Conservation (phyloP, 805 yeast genomes). For the baker's yeast (Saccharomyces cerevisiae) region DNA sequence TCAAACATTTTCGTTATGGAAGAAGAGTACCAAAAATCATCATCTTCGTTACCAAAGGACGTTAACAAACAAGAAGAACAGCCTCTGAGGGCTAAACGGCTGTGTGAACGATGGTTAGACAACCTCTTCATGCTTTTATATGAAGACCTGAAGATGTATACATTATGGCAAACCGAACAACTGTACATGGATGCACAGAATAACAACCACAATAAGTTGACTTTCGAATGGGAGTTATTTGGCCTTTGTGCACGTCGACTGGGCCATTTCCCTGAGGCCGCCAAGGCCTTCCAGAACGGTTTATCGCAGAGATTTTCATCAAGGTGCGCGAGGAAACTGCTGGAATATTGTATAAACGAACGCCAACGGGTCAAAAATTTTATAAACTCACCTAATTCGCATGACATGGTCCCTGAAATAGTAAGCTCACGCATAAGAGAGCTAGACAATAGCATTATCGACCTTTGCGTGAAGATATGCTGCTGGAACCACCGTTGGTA, state of each 20-base stretch:
- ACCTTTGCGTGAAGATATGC: constrained; percentile 62
- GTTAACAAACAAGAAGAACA: constrained; percentile 10
- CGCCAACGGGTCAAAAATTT: constrained; percentile 24
- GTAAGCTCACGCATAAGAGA: constrained; percentile 27
- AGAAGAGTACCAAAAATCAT: constrained; percentile 40
- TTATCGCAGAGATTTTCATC: constrained; percentile 71
- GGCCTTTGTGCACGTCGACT: constrained; percentile 81
- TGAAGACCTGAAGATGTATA: constrained; percentile 72
- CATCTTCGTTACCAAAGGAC: constrained; percentile 3
- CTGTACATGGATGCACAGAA: constrained; percentile 86
- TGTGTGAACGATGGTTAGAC: constrained; percentile 76
- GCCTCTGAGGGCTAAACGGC: constrained; percentile 50
- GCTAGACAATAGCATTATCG: constrained; percentile 52
- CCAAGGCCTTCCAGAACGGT: constrained; percentile 71
- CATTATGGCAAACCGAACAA: constrained; percentile 88
- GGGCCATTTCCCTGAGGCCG: constrained; percentile 81
- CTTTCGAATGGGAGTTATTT: constrained; percentile 86
- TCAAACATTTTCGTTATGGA: constrained; percentile 63
- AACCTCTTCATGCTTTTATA: constrained; percentile 61
- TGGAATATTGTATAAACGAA: constrained; percentile 56
- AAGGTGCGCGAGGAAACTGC: constrained; percentile 63
- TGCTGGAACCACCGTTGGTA: constrained; percentile 99
- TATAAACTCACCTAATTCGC: constrained; percentile 15
- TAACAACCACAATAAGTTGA: constrained; percentile 63
- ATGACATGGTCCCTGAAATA: constrained; percentile 24